These are phyloP conservation scores for Vigna trinervia DNA, from an alignment of 306 rosid species.

Conservation along the genomic window DNA sequence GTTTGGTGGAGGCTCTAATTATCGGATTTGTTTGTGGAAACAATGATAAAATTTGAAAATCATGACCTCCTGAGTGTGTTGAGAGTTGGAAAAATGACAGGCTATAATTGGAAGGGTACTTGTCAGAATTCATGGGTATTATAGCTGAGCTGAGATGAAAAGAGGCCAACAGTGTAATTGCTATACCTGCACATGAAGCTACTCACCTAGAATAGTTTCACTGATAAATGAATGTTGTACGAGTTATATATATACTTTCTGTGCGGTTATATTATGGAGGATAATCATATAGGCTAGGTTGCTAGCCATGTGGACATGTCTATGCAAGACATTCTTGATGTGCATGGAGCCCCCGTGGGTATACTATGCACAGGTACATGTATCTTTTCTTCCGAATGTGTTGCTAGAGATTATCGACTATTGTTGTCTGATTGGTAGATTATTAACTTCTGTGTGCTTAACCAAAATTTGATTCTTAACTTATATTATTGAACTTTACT, in stretches of 20 bases:
- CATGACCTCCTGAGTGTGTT: neutral
- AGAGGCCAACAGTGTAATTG: conserved; percentile 27
- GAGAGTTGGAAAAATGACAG: conserved; percentile 34
- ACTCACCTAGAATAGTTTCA: conserved; percentile 30
- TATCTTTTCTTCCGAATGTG: conserved; percentile 4
- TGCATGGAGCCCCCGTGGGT: conserved; percentile 38
- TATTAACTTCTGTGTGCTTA: conserved; percentile 19
- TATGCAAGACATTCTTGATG: conserved; percentile 40
- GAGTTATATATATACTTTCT: conserved; percentile 44
- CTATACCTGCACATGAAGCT: conserved; percentile 32
- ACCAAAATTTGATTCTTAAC: conserved; percentile 10
- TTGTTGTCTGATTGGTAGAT: neutral
- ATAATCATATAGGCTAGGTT: conserved; percentile 41
- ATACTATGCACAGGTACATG: conserved; percentile 17
- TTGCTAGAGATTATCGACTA: conserved; percentile 1
- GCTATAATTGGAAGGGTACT: conserved; percentile 33
- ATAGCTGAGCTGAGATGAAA: conserved; percentile 20
- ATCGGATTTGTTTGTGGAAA: conserved; percentile 12
- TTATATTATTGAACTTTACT: neutral
- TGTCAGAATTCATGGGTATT: conserved; percentile 33
- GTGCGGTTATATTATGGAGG: conserved; percentile 27
- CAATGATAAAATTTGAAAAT: conserved; percentile 15
- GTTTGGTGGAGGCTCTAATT: conserved; percentile 24
- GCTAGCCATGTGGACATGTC: conserved; percentile 54
- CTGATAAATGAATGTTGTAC: conserved; percentile 2